Percentiles rank a stretch among this genome's conserved stretches.
Conservation (phyloP, 257 asterid genomes). For the Petunia secreta region DNA sequence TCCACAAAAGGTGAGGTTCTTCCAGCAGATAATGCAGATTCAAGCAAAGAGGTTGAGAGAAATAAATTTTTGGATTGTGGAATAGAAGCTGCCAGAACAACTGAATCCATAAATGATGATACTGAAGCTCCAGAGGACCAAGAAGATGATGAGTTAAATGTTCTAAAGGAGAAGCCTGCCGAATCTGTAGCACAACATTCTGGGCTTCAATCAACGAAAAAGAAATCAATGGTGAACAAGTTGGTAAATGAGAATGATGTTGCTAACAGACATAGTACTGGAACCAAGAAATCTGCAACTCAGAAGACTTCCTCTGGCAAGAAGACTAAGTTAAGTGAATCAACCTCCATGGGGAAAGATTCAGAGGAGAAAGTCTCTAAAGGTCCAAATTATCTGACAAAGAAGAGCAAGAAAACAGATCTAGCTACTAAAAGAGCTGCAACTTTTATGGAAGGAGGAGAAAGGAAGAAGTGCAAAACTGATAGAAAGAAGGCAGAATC, state of each 20-base stretch:
- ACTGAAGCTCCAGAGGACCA: constrained; percentile 54
- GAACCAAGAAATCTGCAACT: constrained; percentile 2
- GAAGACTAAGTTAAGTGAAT: constrained; percentile 7
- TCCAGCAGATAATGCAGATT: constrained; percentile 31
- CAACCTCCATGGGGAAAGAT: constrained; percentile 34
- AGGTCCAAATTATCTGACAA: constrained; percentile 48
- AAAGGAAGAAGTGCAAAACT: constrained; percentile 30
- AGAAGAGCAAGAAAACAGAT: constrained; percentile 41
- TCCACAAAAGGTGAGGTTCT: constrained; percentile 39
- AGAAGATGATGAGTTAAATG: constrained; percentile 31
- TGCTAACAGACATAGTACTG: neutral
- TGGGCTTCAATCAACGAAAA: constrained; percentile 29
- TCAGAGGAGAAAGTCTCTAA: constrained; percentile 36
- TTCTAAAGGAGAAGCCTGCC: constrained; percentile 24
- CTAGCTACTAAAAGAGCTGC: constrained; percentile 26
- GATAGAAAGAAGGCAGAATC: constrained; percentile 22
- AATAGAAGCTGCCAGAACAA: constrained; percentile 27
- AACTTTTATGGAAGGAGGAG: constrained; percentile 34
- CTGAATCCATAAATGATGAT: constrained; percentile 43
- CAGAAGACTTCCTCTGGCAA: neutral
- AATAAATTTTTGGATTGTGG: constrained; percentile 17
- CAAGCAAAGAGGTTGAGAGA: constrained; percentile 10
- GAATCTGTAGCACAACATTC: constrained; percentile 34
- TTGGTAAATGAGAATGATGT: constrained; percentile 18
- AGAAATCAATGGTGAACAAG: constrained; percentile 25